These are phyloP conservation scores for Iberis pinnata DNA, from an alignment of 345 rosid genomes.

Conservation along the genomic window DNA sequence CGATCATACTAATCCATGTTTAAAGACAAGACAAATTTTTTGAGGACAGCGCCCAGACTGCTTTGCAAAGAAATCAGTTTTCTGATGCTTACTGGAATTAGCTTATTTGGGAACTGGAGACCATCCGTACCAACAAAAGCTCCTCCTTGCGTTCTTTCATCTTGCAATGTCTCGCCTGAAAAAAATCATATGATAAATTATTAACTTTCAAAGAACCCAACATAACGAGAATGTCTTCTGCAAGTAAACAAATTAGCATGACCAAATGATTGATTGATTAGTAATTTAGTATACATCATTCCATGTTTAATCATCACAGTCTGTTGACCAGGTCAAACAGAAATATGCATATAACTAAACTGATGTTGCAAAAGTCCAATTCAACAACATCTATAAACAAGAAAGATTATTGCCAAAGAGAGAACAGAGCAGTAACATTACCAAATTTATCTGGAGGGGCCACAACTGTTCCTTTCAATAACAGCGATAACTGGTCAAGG, in stretches of 20 bases:
- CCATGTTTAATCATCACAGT: constrained; percentile 2
- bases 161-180: constrained; percentile 80
- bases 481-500: constrained; percentile 59
- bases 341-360: constrained; percentile 5
- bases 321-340: neutral
- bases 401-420: constrained; percentile 4
- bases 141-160: constrained; percentile 84
- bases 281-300: constrained; percentile 6
- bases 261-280: constrained; percentile 6
- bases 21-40: neutral
- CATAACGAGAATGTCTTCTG: constrained; percentile 5
- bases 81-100: constrained; percentile 64
- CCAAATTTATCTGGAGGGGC: constrained; percentile 99
- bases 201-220: constrained; percentile 9
- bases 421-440: constrained; percentile 29
- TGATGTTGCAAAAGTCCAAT: constrained; percentile 7
- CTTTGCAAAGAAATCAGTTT: neutral
- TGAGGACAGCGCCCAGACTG: constrained; percentile 6
- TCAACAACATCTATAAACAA: neutral
- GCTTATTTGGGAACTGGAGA: constrained; percentile 75
- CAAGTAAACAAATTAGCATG: constrained; percentile 12
- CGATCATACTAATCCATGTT: neutral
- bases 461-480: constrained; percentile 89
- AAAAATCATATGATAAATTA: constrained; percentile 17
- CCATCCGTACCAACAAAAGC: constrained; percentile 74